These are phyloP conservation scores for Thermochaetoides dissita DNA, from an alignment of 2,329 filamentous ascomycete genomes.

Conservation along the genomic window DNA sequence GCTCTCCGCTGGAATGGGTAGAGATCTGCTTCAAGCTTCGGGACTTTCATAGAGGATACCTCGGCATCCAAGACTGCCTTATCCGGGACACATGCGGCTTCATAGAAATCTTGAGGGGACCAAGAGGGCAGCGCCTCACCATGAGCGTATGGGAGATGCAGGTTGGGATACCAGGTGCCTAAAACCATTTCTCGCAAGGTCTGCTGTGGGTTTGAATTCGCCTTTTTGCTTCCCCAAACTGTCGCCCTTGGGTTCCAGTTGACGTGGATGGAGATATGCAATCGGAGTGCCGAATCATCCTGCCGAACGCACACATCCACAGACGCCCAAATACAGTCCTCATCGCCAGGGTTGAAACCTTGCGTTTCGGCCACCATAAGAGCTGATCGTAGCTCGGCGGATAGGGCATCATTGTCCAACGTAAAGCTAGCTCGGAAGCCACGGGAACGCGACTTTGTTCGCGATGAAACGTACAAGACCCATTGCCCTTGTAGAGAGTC, in stretches of 20 bases:
- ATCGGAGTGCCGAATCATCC: background rate
- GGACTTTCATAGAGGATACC: constrained; percentile 26
- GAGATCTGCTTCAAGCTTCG: constrained; percentile 34
- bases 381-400: constrained; percentile 1
- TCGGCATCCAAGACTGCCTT: constrained; percentile 23
- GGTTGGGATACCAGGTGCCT: constrained; percentile 10
- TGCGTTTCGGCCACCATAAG: constrained; percentile 8
- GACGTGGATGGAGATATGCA: constrained; percentile 13
- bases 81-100: constrained; percentile 49
- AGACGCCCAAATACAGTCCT: constrained; percentile 14
- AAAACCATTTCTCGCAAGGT: constrained; percentile 13
- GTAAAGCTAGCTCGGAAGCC: constrained; percentile 4
- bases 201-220: constrained; percentile 8
- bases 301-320: constrained; percentile 7
- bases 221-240: constrained; percentile 9
- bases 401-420: constrained; percentile 1
- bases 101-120: constrained; percentile 50
- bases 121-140: constrained; percentile 13
- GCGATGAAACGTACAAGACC: constrained; percentile 7
- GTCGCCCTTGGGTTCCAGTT: constrained; percentile 18
- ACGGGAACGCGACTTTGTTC: constrained; percentile 4
- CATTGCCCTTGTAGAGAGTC: background rate
- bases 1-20: constrained; percentile 62
- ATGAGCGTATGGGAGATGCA: background rate
- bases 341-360: constrained; percentile 5